Conservation (phyloP, 148 eudicot genomes). For the Persicaria tinctoria region DNA sequence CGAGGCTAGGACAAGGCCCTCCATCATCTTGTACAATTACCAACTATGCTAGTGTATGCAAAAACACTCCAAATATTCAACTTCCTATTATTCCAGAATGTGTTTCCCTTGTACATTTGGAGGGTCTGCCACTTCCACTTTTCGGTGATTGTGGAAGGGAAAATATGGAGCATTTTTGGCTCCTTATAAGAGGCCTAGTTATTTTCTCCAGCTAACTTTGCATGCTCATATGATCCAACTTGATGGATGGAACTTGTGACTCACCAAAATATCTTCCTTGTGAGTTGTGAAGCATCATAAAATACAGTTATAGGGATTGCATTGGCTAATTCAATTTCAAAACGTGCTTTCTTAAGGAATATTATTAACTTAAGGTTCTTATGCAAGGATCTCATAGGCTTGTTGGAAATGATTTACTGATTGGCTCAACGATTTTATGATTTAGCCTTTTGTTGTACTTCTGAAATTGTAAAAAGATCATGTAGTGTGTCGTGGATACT, state of each 20-base stretch:
- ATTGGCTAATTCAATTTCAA: background rate
- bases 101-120: background rate
- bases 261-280: background rate
- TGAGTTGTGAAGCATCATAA: background rate
- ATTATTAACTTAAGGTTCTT: background rate
- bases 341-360: background rate
- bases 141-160: background rate
- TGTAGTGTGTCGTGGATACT: background rate
- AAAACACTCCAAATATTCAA: background rate
- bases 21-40: too few relatives aligned
- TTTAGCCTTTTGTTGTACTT: background rate
- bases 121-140: background rate
- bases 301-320: background rate
- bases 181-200: background rate
- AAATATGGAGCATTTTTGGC: background rate
- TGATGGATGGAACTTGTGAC: background rate
- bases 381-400: conserved; percentile 3
- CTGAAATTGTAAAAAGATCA: background rate
- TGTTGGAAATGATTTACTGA: background rate
- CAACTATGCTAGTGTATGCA: background rate
- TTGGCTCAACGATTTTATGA: background rate
- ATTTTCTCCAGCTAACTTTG: background rate
- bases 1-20: too few relatives aligned
- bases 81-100: background rate
- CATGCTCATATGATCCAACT: background rate